Evolutionary conservation across 2,329 filamentous ascomycete genomes (phyloP), one percentile per base, ranked within the genome.

Genomic region (Achaetomium macrosporum): DNA sequence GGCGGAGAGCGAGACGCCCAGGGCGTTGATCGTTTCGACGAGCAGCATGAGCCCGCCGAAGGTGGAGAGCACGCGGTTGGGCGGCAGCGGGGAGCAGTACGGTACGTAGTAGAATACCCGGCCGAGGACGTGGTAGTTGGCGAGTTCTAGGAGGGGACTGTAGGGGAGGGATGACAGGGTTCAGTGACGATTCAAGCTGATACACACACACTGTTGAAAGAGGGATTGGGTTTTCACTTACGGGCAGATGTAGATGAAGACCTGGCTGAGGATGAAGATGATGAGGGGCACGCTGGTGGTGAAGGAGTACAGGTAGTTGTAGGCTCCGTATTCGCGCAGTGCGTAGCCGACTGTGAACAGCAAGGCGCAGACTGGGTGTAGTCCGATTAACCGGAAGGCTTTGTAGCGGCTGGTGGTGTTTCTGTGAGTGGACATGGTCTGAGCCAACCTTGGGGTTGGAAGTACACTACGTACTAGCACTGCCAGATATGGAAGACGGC

Each of bases 101-200:
- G 83, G 83, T 2, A 84, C 72, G 65, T 85, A 86, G 67, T 77
- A 78, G 25, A 86, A 71, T 11, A 83, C 71, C 2, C 82, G 76
- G 3, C 77, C 78, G 49, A 87, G 77, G 54, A 84, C 72, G 61
- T 83, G 77, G 66, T 85, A 86, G 67, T 85, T 84, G 54, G 77
- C 75, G 3, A 83, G 76, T 55, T 83, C 81, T 47, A 84, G 76
- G 4, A 85, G 69, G 0, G 83, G 83, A 2, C 79, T 79, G 52
- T 12, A 33, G 7, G 15, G 8, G 29, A 30, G 16, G 9, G 13
- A 4, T 25, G 43, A n/a, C 11, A 35, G 9, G 30, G 16, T 3
- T 35, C n/a, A 20, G n/a, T 36, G n/a, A 42, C 29, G n/a, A 40
- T 16, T 43, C 11, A 40, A 9, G 37, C 1, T 4, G 5, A 37